These are phyloP conservation scores for Globisporangium spiculum DNA, from an alignment of 352 stramenopile genomes.

Conservation along the genomic window DNA sequence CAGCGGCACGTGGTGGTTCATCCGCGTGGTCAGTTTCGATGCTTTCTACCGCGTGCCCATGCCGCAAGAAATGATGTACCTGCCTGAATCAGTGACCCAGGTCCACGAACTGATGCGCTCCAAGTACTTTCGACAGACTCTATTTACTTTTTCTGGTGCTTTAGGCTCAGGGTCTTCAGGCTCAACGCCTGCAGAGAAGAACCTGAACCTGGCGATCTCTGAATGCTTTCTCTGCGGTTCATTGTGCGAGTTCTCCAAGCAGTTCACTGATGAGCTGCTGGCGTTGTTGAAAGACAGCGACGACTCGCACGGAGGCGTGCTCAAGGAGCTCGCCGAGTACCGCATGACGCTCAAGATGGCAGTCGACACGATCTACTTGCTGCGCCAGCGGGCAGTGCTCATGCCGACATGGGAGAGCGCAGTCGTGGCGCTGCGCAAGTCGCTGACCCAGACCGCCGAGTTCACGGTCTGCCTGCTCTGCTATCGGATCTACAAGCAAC, in stretches of 20 bases:
- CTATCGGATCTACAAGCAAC: slow-evolving; percentile 76
- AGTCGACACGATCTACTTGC: slow-evolving; percentile 56
- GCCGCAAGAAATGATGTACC: slow-evolving; percentile 23
- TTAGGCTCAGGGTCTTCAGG: background rate
- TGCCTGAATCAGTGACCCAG: slow-evolving; percentile 42
- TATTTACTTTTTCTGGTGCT: background rate
- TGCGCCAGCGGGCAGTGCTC: slow-evolving; percentile 59
- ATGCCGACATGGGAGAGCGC: slow-evolving; percentile 59
- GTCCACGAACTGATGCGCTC: slow-evolving; percentile 43
- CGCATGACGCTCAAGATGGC: slow-evolving; percentile 83
- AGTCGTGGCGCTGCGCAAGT: slow-evolving; percentile 36
- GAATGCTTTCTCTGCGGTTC: slow-evolving; percentile 61
- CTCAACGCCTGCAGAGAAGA: background rate
- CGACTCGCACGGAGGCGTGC: slow-evolving; percentile 26
- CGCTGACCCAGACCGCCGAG: slow-evolving; percentile 33
- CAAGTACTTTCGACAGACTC: slow-evolving; percentile 34
- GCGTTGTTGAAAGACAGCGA: slow-evolving; percentile 26
- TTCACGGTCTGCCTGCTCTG: slow-evolving; percentile 73
- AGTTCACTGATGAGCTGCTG: slow-evolving; percentile 40
- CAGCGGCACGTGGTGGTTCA: slow-evolving; percentile 64
- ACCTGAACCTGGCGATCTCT: slow-evolving; percentile 10
- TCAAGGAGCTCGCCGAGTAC: slow-evolving; percentile 44
- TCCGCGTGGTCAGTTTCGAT: slow-evolving; percentile 54
- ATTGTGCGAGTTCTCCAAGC: slow-evolving; percentile 43
- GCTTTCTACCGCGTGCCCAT: slow-evolving; percentile 35